Percentiles rank a stretch among this genome's conserved stretches.
Evolutionary conservation across 176 grass and related monocot genomes (phyloP).

Genomic region (Triticum turgidum): DNA sequence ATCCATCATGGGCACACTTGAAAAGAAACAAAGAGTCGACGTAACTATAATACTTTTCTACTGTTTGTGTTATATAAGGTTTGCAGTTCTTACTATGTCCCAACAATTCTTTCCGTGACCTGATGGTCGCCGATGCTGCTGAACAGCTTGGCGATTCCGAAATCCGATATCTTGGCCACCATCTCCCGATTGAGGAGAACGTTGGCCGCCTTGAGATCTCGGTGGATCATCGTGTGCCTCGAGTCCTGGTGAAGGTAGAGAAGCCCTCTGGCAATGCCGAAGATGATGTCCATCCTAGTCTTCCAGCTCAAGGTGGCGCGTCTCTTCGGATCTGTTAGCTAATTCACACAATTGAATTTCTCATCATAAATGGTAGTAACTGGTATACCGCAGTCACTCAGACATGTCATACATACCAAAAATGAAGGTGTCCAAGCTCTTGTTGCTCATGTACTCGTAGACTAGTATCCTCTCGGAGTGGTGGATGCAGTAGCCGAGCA

Average conservation of each 20-base stretch:
- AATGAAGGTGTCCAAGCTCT: constrained; percentile 64
- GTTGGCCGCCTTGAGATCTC: constrained; percentile 65
- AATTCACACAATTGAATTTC: background rate
- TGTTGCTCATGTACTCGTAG: constrained; percentile 70
- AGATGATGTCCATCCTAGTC: constrained; percentile 55
- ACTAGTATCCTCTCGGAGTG: constrained; percentile 41
- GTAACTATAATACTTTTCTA: background rate
- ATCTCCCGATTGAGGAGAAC: constrained; percentile 58
- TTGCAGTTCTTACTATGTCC: constrained; percentile 43
- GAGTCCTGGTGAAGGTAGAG: constrained; percentile 72
- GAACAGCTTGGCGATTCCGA: constrained; percentile 53
- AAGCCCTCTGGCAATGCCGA: constrained; percentile 52
- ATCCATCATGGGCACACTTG: background rate
- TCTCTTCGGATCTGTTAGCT: constrained; percentile 28
- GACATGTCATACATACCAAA: constrained; percentile 21
- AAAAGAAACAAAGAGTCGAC: background rate
- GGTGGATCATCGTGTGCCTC: constrained; percentile 56
- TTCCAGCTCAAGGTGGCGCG: constrained; percentile 36
- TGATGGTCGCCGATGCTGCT: background rate
- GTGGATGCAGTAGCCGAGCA: constrained; percentile 63
- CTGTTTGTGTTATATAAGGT: background rate
- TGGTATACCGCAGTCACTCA: background rate
- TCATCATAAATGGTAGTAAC: background rate
- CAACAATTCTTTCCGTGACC: constrained; percentile 39
- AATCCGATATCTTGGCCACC: constrained; percentile 77